phyloP scores from a whole-genome alignment of 2,329 filamentous ascomycete genomes.

The Rhynchosporium graminicola region DNA sequence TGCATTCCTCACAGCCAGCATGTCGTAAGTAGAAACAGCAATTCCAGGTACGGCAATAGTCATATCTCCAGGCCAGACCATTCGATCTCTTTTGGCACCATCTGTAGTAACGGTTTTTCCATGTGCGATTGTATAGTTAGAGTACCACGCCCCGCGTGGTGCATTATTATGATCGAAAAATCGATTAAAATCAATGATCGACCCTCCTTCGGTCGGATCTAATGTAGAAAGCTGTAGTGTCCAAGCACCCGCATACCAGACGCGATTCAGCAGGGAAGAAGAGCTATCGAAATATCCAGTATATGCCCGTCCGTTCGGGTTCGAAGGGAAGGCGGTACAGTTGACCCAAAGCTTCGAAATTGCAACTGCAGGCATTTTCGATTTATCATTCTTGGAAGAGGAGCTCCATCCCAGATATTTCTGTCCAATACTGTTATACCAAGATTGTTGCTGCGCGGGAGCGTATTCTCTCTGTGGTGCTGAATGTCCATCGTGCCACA shows the following conservation, averaged over 20 bases:
- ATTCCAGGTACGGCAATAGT: slow-evolving; percentile 56
- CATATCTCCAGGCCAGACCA: slow-evolving; percentile 66
- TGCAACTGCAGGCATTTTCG: slow-evolving; percentile 36
- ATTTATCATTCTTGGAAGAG: slow-evolving; percentile 19
- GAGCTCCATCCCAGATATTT: slow-evolving; percentile 24
- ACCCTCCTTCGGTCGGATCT: slow-evolving; percentile 41
- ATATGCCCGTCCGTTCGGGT: slow-evolving; percentile 53
- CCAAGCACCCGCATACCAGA: slow-evolving; percentile 52
- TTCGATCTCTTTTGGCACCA: slow-evolving; percentile 59
- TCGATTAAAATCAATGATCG: slow-evolving; percentile 43
- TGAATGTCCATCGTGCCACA: slow-evolving; percentile 30
- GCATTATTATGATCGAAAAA: slow-evolving; percentile 38
- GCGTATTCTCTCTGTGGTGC: slow-evolving; percentile 9
- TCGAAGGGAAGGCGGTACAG: slow-evolving; percentile 46
- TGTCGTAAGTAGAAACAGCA: slow-evolving; percentile 56
- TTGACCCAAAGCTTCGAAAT: slow-evolving; percentile 44
- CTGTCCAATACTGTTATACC: slow-evolving; percentile 27
- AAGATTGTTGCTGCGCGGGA: slow-evolving; percentile 12
- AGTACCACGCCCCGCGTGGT: slow-evolving; percentile 39
- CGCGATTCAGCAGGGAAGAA: slow-evolving; percentile 53
- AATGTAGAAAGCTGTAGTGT: slow-evolving; percentile 50
- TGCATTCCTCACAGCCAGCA: slow-evolving; percentile 50
- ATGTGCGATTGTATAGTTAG: slow-evolving; percentile 40
- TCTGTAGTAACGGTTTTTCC: slow-evolving; percentile 44
- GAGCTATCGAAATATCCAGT: slow-evolving; percentile 55